Percentiles rank a stretch among this genome's conserved stretches.
phyloP scores from a whole-genome alignment of 2,329 filamentous ascomycete genomes.

The Colletotrichum abscissum region DNA sequence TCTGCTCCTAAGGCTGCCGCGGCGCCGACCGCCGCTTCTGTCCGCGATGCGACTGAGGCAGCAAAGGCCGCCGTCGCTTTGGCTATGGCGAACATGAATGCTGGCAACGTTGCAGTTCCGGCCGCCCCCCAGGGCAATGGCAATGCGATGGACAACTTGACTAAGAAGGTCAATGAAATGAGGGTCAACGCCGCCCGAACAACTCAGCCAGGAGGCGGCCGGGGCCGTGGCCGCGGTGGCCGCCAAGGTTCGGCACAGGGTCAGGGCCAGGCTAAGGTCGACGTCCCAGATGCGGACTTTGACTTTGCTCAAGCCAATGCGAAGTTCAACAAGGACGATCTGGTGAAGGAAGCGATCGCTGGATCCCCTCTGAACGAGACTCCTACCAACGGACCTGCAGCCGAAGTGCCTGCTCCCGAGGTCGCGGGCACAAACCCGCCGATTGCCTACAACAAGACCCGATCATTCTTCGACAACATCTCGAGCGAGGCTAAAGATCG shows the following conservation, averaged over 20 bases:
- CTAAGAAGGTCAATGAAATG: slow-evolving; percentile 83
- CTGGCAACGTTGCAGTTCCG: slow-evolving; percentile 44
- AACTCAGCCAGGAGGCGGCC: slow-evolving; percentile 48
- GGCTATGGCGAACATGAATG: slow-evolving; percentile 78
- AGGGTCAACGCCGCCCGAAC: slow-evolving; percentile 67
- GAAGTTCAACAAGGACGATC: slow-evolving; percentile 60
- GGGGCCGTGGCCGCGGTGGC: slow-evolving; percentile 60
- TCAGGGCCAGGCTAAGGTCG: slow-evolving; percentile 71
- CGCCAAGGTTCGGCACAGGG: slow-evolving; percentile 66
- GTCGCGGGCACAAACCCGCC: slow-evolving; percentile 41
- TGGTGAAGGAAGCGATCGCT: slow-evolving; percentile 89
- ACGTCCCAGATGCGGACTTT: slow-evolving; percentile 90
- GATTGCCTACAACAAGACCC: slow-evolving; percentile 83
- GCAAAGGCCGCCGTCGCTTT: slow-evolving; percentile 83
- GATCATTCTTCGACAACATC: slow-evolving; percentile 98
- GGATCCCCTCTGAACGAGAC: slow-evolving; percentile 74
- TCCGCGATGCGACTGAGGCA: slow-evolving; percentile 77
- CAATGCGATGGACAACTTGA: slow-evolving; percentile 75
- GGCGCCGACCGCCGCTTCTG: slow-evolving; percentile 48
- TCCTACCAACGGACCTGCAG: slow-evolving; percentile 48
- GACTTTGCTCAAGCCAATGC: slow-evolving; percentile 78
- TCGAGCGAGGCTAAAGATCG: slow-evolving; percentile 93
- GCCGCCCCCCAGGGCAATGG: slow-evolving; percentile 43
- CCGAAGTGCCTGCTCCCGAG: slow-evolving; percentile 48
- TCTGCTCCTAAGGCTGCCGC: slow-evolving; percentile 41